Evolutionary conservation across 108 stramenopile species (phyloP).

Genomic region (Fistulifera pelliculosa): DNA sequence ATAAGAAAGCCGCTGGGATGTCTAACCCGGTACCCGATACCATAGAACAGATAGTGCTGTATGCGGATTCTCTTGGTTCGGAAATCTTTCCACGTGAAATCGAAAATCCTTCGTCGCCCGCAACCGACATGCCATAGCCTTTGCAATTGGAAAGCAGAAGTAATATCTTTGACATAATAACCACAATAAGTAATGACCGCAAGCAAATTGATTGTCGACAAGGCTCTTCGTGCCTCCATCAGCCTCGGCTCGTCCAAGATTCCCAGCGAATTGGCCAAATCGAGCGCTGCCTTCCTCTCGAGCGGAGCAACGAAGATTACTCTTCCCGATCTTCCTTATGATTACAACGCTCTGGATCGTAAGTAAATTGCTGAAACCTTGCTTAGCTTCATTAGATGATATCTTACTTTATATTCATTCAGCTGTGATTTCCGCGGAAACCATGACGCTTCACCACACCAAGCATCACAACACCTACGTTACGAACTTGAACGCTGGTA

Average conservation of each 20-base stretch:
- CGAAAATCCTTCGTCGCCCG: too few species aligned
- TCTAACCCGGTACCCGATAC: too few species aligned
- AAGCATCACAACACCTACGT: constrained; percentile 95
- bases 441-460: constrained; percentile 92
- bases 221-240: constrained; percentile 69
- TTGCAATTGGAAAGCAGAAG: too few species aligned
- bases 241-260: constrained; percentile 69
- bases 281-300: constrained; percentile 58
- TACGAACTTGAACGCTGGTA: constrained; percentile 80
- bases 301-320: constrained; percentile 37
- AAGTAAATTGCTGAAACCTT: constrained; percentile 7
- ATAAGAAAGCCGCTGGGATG: too few species aligned
- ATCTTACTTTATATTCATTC: not conserved
- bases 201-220: constrained; percentile 20
- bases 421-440: constrained; percentile 83
- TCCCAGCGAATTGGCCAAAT: constrained; percentile 42
- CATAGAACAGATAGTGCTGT: too few species aligned
- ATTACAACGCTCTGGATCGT: constrained; percentile 84
- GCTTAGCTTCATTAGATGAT: not conserved
- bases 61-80: too few species aligned
- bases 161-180: too few species aligned
- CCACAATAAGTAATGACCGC: too few species aligned
- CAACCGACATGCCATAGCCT: too few species aligned
- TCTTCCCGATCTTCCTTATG: constrained; percentile 88
- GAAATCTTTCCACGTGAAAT: too few species aligned